Base-by-base conservation (phyloP, 2,329 filamentous ascomycete species). In the Teratosphaeria gauchensis region DNA sequence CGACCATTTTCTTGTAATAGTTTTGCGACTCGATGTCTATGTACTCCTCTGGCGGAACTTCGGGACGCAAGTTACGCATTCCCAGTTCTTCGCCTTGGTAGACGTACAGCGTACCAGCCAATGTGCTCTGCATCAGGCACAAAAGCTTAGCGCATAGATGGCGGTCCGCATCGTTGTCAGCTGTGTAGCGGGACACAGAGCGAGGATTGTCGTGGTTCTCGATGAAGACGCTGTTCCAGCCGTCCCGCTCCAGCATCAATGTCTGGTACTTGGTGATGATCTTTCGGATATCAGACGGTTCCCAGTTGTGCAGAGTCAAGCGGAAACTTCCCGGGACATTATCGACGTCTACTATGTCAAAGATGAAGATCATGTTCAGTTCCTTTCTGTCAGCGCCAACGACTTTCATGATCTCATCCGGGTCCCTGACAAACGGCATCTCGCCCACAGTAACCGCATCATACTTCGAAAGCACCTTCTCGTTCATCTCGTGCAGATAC, bases 41-140 rank as follows among this genome's bases (percentile, higher is more conserved):
- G 73, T 89, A 91, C 35, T 71, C 67, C 2, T 82, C 75, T 56
- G 87, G 82, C 1, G 74, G 73, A 83, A 85, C 87, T 4, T 78
- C 75, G 7, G 57, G 12, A 7, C 77, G 75, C 42, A 78, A 71
- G 60, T 81, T 81, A n/a, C 70, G 69, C 75, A 80, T 79, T 53
- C 77, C 78, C 9, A 80, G 66, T 62, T 80, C 78, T 63, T 81
- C 76, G 55, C 78, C 78, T 59, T 80, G 77, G 63, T 79, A 80
- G 55, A 81, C 75, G 63, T 78, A 79, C 3, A 78, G 63, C 0
- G 79, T 81, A n/a, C 79, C 79, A n/a, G 68, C 69, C 8, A 79
- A 69, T 0, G 75, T 77, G 28, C 73, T 74, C 65, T 76, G 72
- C 76, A 79, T 81, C 59, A 77, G 66, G 5, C 75, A 75, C 30